Conservation (phyloP, 73 alveolate species). For the Paramecium tetraurelia region DNA sequence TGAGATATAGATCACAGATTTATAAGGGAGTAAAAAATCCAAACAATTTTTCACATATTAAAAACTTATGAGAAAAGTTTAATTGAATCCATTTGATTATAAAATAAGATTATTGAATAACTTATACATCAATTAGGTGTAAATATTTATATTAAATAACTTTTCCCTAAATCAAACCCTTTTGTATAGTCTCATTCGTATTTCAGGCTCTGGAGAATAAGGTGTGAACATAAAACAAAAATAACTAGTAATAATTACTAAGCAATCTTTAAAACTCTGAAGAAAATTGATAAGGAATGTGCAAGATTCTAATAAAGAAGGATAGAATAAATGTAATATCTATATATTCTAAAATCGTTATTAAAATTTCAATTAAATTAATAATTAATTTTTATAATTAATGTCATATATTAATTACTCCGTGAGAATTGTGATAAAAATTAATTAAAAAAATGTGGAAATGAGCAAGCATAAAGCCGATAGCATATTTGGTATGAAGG, state of each 20-base stretch:
- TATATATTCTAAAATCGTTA: background rate
- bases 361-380: background rate
- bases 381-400: background rate
- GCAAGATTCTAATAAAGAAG: background rate
- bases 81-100: constrained; percentile 9
- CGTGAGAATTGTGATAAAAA: background rate
- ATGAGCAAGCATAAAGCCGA: background rate
- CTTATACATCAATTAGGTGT: background rate
- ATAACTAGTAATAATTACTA: background rate
- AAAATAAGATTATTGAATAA: background rate
- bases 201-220: background rate
- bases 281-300: background rate
- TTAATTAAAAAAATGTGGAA: background rate
- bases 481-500: background rate
- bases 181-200: background rate
- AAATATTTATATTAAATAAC: background rate
- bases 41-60: background rate
- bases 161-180: background rate
- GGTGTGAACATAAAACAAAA: background rate
- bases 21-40: constrained; percentile 13
- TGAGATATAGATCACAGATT: constrained; percentile 31
- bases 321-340: background rate
- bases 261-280: background rate
- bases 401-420: background rate
- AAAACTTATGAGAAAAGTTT: background rate